Evolutionary conservation across 2,329 filamentous ascomycete genomes (phyloP), one percentile per base, ranked within the genome.

Genomic region (Diaporthe ilicicola): DNA sequence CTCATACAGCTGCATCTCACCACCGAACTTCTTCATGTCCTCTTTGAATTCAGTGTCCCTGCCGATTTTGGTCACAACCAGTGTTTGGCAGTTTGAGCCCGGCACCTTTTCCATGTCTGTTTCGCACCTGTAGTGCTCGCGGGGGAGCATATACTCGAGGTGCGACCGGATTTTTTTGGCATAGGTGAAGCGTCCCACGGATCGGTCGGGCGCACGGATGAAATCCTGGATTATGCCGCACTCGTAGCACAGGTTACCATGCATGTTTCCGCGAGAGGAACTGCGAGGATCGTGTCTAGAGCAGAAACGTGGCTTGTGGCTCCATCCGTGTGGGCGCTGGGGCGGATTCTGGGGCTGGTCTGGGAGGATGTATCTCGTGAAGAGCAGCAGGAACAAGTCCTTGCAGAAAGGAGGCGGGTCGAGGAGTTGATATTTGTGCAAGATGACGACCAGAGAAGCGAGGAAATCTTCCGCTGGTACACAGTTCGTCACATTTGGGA

Each of bases 231-330:
- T 44, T 4, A 44, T 37, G n/a, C 0, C n/a, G 17, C 55, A 61
- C 5, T 44, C 15, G 19, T 44, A 7, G 15, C 55, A 59, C 9
- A 34, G 32, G 22, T 8, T 29, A 17, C 34, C 54, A 9, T 59
- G 54, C 13, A 59, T 59, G 4, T 27, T 42, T 15, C 27, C 37
- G 13, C 37, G 37, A 10, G 55, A 59, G n/a, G 55, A 24, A 24
- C 15, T n/a, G 24, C 27, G 37, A 29, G 55, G 37, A 15, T n/a
- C n/a, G 17, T 42, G 55, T 4, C 37, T 3, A 37, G 1, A 44
- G 24, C 55, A 61, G 55, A 61, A 61, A 29, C 55, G 55, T 13
- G 37, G 55, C 37, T 61, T 61, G 22, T 32, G 55, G 10, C 37
- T 44, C 55, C 55, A 61, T 13, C 24, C 24, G 15, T 6, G 8